Base-by-base conservation (phyloP, 2,329 filamentous ascomycete species). In the Beauveria caledonica region DNA sequence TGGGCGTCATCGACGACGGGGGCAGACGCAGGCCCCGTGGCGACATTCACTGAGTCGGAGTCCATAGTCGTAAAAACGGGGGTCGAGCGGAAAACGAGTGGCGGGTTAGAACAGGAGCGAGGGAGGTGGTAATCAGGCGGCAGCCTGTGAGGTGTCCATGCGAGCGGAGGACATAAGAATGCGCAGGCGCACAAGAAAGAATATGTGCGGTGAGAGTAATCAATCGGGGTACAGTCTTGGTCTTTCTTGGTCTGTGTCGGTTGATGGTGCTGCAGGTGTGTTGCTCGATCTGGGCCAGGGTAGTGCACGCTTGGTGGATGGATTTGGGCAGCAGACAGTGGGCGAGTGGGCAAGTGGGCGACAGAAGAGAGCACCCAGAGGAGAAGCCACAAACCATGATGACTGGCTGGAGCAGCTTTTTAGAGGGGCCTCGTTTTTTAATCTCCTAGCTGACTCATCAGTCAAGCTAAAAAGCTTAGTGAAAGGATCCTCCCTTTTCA, bases 91-190 rank as follows among this genome's bases (percentile, higher is more conserved):
- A 45, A 60, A 60, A 56, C n/a, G 52, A 60, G 51, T 40, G 59
- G 50, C 49, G 57, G 23, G 40, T 45, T 52, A 36, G 56, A 60
- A 50, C 52, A 27, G 33, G 51, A 50, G 36, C 45, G 45, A 50
- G 36, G 21, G 25, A 50, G 17, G 36, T 40, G 46, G 19, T 36
- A 13, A 67, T 72, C 67, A 73, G 67, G 71, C 69, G 69, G 69
- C 71, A 68, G 67, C 70, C 67, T 67, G 69, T 70, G 70, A 73
- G 68, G 66, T 64, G 68, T 66, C 71, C 71, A 73, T 72, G 66
- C 59, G 59, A 44, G 52, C 52, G 52, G 45, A 56, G 23, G 40
- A 33, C 59, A 56, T 56, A 50, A n/a, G 51, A 49, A 50, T 45
- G 51, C 25, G 59, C 59, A 56, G 44, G 25, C 51, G 33, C 45